Percentiles rank a stretch among this genome's conserved stretches.
Evolutionary conservation across 2,329 filamentous ascomycete species (phyloP).

Genomic region (Intubia oerlemansii): DNA sequence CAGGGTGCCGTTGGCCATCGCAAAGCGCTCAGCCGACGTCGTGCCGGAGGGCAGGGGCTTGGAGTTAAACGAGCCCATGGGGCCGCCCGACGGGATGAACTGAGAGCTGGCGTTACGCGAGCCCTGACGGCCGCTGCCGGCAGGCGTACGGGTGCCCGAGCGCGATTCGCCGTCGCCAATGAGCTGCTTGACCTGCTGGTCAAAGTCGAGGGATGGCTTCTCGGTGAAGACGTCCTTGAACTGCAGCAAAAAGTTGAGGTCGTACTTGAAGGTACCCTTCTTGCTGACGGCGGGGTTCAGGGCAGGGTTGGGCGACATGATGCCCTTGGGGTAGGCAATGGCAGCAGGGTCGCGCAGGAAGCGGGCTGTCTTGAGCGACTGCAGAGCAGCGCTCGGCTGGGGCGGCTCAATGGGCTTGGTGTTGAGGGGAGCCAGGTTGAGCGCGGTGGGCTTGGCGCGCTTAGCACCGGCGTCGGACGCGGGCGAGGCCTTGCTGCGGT

Average conservation of each 20-base stretch:
- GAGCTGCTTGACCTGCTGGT: constrained; percentile 66
- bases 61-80: constrained; percentile 53
- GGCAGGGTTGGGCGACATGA: constrained; percentile 79
- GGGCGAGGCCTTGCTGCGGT: constrained; percentile 14
- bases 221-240: constrained; percentile 94
- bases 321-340: constrained; percentile 56
- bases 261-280: constrained; percentile 80
- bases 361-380: constrained; percentile 77
- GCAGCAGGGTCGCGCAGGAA: constrained; percentile 64
- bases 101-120: constrained; percentile 16
- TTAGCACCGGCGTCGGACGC: constrained; percentile 21
- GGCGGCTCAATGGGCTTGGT: constrained; percentile 74
- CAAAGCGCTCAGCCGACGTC: constrained; percentile 59
- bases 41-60: constrained; percentile 51
- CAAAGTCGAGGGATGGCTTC: constrained; percentile 87
- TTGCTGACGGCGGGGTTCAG: constrained; percentile 62
- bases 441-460: constrained; percentile 54
- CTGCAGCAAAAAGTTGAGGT: constrained; percentile 84
- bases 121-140: constrained; percentile 22
- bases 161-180: constrained; percentile 57
- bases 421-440: constrained; percentile 68
- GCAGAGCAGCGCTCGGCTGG: constrained; percentile 83
- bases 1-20: constrained; percentile 33
- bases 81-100: constrained; percentile 5
- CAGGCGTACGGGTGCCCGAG: constrained; percentile 38